phyloP scores from a whole-genome alignment of 345 rosid genomes.

The Trapa bicornis region DNA sequence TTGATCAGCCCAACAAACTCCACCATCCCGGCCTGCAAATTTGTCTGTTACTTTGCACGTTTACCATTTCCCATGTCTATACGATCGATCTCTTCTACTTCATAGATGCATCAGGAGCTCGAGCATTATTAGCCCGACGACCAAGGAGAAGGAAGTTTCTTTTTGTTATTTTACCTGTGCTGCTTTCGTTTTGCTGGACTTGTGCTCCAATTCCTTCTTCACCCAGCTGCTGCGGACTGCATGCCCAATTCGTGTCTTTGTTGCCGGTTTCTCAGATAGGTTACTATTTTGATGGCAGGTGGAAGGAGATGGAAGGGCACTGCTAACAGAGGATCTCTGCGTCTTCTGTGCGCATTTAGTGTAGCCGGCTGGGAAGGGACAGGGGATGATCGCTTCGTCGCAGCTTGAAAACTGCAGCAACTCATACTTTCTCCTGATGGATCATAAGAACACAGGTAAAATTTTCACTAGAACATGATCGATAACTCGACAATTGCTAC shows the following conservation, averaged over 20 bases:
- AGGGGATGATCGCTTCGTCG: background rate
- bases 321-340: background rate
- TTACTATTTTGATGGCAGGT: conserved; percentile 22
- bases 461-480: too few species aligned
- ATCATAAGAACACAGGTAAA: too few species aligned
- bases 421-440: background rate
- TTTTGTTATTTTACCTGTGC: conserved; percentile 35
- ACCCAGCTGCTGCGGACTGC: conserved; percentile 74
- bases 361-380: background rate
- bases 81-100: background rate
- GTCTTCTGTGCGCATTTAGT: background rate
- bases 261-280: conserved; percentile 35
- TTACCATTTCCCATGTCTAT: too few species aligned
- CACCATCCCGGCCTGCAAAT: conserved; percentile 83
- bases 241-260: conserved; percentile 57
- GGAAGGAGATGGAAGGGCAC: background rate
- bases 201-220: conserved; percentile 56
- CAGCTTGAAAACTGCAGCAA: background rate
- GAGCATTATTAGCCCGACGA: background rate
- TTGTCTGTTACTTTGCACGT: background rate
- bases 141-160: background rate
- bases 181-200: conserved; percentile 31
- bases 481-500: too few species aligned
- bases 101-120: background rate
- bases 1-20: conserved; percentile 91